A percentile compares a stretch with the other conserved stretches of the same genome.
phyloP scores from a whole-genome alignment of 768 basidiomycete genomes.

The Suillus weaverae region DNA sequence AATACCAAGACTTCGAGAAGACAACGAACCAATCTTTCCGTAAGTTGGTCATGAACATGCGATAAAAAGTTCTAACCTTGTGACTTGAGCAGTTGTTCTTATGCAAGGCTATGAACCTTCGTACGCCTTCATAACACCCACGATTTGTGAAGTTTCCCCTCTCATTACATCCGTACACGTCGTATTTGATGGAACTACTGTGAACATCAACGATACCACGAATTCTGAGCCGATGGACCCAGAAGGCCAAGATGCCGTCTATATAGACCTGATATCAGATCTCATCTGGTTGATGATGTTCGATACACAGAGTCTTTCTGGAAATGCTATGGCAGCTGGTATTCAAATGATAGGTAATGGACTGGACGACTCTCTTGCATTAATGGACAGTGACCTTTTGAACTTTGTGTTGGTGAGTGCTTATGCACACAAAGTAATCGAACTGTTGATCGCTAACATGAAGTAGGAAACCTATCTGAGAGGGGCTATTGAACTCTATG shows the following conservation, averaged over 20 bases:
- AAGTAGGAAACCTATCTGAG: background rate
- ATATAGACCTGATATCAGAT: background rate
- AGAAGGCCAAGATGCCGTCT: background rate
- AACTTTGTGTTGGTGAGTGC: background rate
- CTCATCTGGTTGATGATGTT: background rate
- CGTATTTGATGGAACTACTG: background rate
- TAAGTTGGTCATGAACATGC: background rate
- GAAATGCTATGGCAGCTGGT: background rate
- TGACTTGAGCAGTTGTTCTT: background rate
- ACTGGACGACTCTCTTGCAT: background rate
- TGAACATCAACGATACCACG: background rate
- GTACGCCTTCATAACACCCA: background rate
- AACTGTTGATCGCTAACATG: background rate
- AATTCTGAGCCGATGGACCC: background rate
- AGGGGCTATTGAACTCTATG: background rate
- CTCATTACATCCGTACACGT: background rate
- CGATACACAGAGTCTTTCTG: background rate
- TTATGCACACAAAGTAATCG: background rate
- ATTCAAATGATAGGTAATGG: background rate
- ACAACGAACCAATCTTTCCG: background rate
- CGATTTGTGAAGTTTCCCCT: background rate
- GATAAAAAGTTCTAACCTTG: background rate
- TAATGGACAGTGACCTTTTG: background rate
- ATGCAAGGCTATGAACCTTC: background rate
- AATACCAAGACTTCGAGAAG: background rate